Evolutionary conservation across 2,329 filamentous ascomycete species (phyloP), one percentile per base, ranked within the genome.

Genomic region (Cordyceps militaris): DNA sequence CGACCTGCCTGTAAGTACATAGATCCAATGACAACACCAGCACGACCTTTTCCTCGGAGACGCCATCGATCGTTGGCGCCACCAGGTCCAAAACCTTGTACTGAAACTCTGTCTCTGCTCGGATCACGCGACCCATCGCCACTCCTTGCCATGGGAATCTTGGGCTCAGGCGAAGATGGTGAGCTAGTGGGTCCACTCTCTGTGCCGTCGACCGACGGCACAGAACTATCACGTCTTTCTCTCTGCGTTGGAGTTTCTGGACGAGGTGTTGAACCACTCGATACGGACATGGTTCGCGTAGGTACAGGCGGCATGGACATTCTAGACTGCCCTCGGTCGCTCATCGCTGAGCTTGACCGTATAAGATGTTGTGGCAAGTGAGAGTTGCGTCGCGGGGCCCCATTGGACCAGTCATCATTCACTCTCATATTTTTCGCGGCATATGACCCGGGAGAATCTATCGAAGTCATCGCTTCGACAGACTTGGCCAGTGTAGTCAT

Each of bases 1-100:
- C 91, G 84, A 26, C 94, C 94, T 55, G 91, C 88, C 71, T 92
- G 88, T 64, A 99, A 82, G 69, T 93, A 95, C 63, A 97, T 78
- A 16, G 88, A 91, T 1, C 90, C 93, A 63, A 96, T 79, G 9
- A 96, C 82, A 58, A 97, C 86, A 23, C 84, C 84, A 14, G 89
- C 81, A 56, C 93, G 85, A 28, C 88, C 87, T 70, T 88, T 92
- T 30, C 90, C 90, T 69, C 90, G 91, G 63, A 87, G 86, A 61
- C 90, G 86, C 69, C 85, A 88, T 61, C 88, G 80, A 67, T 96
- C 91, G 63, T 86, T 88, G 60, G 87, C 76, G 57, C 87, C 87
- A 50, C 84, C 82, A 1, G 84, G 76, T 0, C 85, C 85, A 66
- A 96, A 91, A 0, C 91, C 90, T 60, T 85, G 82, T 2, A 81